Conservation (phyloP, 2,329 filamentous ascomycete species). For the Tolypocladium inflatum region DNA sequence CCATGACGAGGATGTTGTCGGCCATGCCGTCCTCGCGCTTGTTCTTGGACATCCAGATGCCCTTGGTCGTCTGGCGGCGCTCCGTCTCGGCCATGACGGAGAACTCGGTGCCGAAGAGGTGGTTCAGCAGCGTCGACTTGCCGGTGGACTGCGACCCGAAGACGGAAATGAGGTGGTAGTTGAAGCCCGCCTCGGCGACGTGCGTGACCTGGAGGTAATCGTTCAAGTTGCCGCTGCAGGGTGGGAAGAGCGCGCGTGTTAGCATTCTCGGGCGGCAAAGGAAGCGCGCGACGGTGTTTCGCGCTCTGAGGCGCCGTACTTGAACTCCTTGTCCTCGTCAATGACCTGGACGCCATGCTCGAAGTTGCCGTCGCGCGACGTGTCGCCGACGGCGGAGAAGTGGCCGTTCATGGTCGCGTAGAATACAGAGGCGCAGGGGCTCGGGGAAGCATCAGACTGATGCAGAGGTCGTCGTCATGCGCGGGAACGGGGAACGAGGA, state of each 20-base stretch:
- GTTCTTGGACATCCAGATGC: slow-evolving; percentile 99
- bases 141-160: slow-evolving; percentile 98
- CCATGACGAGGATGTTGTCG: slow-evolving; percentile 98
- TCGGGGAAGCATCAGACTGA: slow-evolving; percentile 4
- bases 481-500: background rate
- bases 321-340: slow-evolving; percentile 87
- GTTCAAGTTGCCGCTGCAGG: slow-evolving; percentile 59
- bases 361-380: slow-evolving; percentile 57
- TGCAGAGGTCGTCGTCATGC: background rate
- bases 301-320: slow-evolving; percentile 41
- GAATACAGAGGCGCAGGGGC: slow-evolving; percentile 1
- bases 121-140: slow-evolving; percentile 93
- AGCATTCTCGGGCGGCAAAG: slow-evolving; percentile 4
- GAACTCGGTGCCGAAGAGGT: slow-evolving; percentile 92
- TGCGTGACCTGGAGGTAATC: slow-evolving; percentile 73
- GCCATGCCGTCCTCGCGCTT: slow-evolving; percentile 71
- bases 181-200: slow-evolving; percentile 85
- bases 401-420: slow-evolving; percentile 61
- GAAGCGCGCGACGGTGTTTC: slow-evolving; percentile 1
- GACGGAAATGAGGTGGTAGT: slow-evolving; percentile 98
- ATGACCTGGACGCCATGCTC: slow-evolving; percentile 96
- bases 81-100: slow-evolving; percentile 96
- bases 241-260: slow-evolving; percentile 2
- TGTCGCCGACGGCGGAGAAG: slow-evolving; percentile 64
- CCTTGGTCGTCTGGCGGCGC: slow-evolving; percentile 93